These are phyloP conservation scores for Cryphonectria naterciae DNA, from an alignment of 2,329 filamentous ascomycete species.

Conservation along the genomic window DNA sequence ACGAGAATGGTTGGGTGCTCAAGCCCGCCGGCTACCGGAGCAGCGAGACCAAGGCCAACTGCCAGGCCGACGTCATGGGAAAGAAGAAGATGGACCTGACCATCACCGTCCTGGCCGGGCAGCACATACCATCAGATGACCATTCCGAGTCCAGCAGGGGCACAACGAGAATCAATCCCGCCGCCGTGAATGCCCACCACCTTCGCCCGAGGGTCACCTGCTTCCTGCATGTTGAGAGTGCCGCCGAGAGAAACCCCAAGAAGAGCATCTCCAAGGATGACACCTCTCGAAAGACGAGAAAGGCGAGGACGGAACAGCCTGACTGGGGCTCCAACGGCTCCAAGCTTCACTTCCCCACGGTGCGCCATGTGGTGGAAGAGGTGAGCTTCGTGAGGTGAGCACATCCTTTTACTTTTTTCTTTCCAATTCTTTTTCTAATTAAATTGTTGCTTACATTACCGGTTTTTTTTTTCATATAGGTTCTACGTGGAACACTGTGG, in stretches of 20 bases:
- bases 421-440: neutral
- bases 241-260: conserved; percentile 40
- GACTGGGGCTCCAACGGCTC: conserved; percentile 59
- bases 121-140: conserved; percentile 64
- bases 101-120: conserved; percentile 76
- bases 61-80: conserved; percentile 50
- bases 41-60: conserved; percentile 39
- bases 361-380: conserved; percentile 66
- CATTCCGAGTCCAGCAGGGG: conserved; percentile 36
- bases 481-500: conserved; percentile 58
- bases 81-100: conserved; percentile 66
- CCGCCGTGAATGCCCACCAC: conserved; percentile 53
- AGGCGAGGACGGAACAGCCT: conserved; percentile 61
- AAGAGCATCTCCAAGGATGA: conserved; percentile 36
- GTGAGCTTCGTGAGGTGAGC: conserved; percentile 72
- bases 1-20: conserved; percentile 79
- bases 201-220: conserved; percentile 77
- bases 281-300: conserved; percentile 50
- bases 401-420: no score
- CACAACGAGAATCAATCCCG: conserved; percentile 31
- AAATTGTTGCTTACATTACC: neutral
- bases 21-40: conserved; percentile 78
- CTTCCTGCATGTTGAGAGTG: conserved; percentile 77
- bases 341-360: conserved; percentile 60
- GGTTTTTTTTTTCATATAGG: conserved; percentile 38